These are phyloP conservation scores for Filobasidium floriforme DNA, from an alignment of 768 basidiomycete genomes.

Conservation along the genomic window DNA sequence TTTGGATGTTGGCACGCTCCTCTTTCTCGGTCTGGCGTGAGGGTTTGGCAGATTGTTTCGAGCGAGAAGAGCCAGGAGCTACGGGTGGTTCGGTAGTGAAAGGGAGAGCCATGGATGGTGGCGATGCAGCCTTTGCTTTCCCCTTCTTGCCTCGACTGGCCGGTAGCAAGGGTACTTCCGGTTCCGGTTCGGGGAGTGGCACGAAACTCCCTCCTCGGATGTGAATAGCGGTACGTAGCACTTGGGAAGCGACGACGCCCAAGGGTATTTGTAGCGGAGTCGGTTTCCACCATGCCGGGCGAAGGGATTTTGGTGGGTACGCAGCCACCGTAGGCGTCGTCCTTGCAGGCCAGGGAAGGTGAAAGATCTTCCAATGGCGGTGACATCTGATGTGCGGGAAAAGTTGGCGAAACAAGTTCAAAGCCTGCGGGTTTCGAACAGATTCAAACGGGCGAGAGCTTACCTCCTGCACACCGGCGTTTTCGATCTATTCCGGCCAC, in stretches of 20 bases:
- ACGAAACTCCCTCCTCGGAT: background rate
- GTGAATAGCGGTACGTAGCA: background rate
- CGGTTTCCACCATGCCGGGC: slow-evolving; percentile 6
- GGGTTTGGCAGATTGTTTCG: background rate
- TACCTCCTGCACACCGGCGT: background rate
- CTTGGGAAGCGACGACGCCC: background rate
- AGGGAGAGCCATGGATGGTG: background rate
- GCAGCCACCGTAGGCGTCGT: background rate
- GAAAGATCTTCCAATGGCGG: slow-evolving; percentile 5
- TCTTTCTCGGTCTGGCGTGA: background rate
- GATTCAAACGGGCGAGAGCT: no score
- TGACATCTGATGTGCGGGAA: background rate
- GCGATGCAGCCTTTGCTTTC: background rate
- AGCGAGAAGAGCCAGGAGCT: background rate
- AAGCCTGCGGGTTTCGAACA: no score
- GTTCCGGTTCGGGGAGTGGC: background rate
- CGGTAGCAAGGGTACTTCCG: background rate
- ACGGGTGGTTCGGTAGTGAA: background rate
- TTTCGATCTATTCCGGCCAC: background rate
- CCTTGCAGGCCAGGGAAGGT: slow-evolving; percentile 6
- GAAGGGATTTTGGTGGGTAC: background rate
- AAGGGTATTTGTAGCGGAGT: background rate
- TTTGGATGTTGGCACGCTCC: background rate
- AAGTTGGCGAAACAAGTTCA: no score
- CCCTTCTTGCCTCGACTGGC: background rate